Evolutionary conservation across 441 rosid genomes (phyloP), one percentile per base, ranked within the genome.

Genomic region (Populus trichocarpa): DNA sequence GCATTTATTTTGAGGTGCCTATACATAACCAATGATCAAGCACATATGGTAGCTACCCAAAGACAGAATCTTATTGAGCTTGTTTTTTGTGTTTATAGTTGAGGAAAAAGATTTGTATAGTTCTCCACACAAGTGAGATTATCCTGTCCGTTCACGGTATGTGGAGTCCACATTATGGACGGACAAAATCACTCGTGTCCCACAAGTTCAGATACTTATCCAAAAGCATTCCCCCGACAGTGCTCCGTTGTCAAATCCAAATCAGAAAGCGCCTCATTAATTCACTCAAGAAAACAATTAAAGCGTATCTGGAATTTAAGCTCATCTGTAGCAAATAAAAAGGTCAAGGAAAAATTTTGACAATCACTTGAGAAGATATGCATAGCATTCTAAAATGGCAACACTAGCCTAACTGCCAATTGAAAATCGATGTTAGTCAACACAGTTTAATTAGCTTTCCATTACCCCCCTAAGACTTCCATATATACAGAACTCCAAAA

Each of bases 381-480:
- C 26, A 38, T 38, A 28, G 46, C 36, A 75, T 40, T 66, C 71
- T 53, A 36, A 28, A 65, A 66, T 18, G 68, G 36, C 3, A 42
- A 66, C 14, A 25, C 12, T 33, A 61, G 35, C 53, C 46, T 40
- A 67, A 67, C 36, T 67, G 69, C 68, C 72, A 50, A 67, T 69
- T 7, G 25, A 22, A 8, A 22, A 67, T 74, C 30, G 26, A 32
- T 46, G 18, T 9, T 7, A 73, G 78, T 76, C 80, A 75, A 74
- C 11, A 63, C 10, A 20, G 2, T 71, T 50, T 23, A 33, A 61
- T 23, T 72, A 12, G 25, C 40, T 71, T 75, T 33, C 79, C 81
- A 81, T 77, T 70, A 72, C 12, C 46, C 40, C 38, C 7, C 12
- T 14, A 71, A 66, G 69, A 32, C 30, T 70, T 33, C 79, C 77